Evolutionary conservation across 805 yeast species (phyloP).

Genomic region (Nakazawaea ishiwadae): DNA sequence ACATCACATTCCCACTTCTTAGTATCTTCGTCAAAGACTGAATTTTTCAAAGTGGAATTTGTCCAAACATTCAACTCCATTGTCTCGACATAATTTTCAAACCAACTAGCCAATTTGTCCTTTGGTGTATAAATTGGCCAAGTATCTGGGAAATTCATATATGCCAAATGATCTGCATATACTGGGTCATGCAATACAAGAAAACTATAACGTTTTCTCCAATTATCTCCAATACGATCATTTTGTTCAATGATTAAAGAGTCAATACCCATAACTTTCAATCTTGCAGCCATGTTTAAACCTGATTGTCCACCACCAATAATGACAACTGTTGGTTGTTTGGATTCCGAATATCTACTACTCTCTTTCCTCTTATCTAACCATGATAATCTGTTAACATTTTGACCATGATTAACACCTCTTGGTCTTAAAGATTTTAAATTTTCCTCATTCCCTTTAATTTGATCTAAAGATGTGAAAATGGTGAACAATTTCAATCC

Average conservation of each 20-base stretch:
- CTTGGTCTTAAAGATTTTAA: slow-evolving; percentile 27
- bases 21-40: slow-evolving; percentile 24
- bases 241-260: slow-evolving; percentile 34
- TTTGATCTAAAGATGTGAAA: slow-evolving; percentile 30
- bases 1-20: slow-evolving; percentile 31
- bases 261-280: slow-evolving; percentile 36
- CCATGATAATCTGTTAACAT: slow-evolving; percentile 33
- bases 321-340: slow-evolving; percentile 37
- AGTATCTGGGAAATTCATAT: slow-evolving; percentile 33
- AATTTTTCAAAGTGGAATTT: slow-evolving; percentile 23
- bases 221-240: slow-evolving; percentile 37
- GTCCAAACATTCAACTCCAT: slow-evolving; percentile 38
- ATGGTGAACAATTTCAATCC: slow-evolving; percentile 29
- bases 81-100: slow-evolving; percentile 34
- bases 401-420: slow-evolving; percentile 37
- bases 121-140: slow-evolving; percentile 40
- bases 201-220: slow-evolving; percentile 41
- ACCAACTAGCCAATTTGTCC: slow-evolving; percentile 40
- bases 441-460: slow-evolving; percentile 27
- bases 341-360: slow-evolving; percentile 22
- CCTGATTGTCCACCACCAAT: slow-evolving; percentile 48
- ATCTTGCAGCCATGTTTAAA: slow-evolving; percentile 35
- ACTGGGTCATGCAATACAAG: slow-evolving; percentile 42
- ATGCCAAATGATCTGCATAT: slow-evolving; percentile 37
- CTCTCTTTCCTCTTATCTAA: slow-evolving; percentile 25